Evolutionary conservation across 148 eudicot genomes (phyloP), one percentile per base, ranked within the genome.

Genomic region (Vaccinium macrocarpon): DNA sequence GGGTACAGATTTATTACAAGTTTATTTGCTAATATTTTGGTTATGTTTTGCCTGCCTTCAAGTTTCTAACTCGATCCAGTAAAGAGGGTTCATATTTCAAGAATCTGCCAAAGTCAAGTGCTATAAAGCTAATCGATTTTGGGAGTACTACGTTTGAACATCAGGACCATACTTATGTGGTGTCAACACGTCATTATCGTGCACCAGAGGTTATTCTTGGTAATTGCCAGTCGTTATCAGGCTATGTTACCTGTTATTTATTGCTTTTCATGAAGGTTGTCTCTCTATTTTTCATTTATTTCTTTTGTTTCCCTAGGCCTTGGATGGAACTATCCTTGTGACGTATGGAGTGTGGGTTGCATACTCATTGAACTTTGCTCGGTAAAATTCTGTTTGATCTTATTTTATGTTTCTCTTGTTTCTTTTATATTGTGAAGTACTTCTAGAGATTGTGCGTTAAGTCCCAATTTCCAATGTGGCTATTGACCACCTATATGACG

Each of bases 251-350:
- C 61, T 42, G 50, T 74, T 12, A 13, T 68, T 66, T 76, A 2
- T 62, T 82, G 16, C 32, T 83, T 75, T n/a, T 62, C 32, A 7
- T 83, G 62, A 56, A 76, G 48, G 64, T 71, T 55, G 4, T 27
- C 21, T 18, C 51, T 15, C 15, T 85, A 5, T 79, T 66, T 16
- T 16, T 81, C 53, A 76, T 82, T 73, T 8, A 9, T 27, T 77
- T 68, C 3, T 76, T 61, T 64, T 75, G 19, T 52, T 86, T 74
- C 52, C 52, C 48, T 74, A 91, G 93, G 93, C 75, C 90, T 91
- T 79, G 93, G 93, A 35, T 91, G 93, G 93, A 91, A 87, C 83
- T 91, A 89, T 85, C 90, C 93, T 78, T 91, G 93, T 88, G 93
- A 91, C 50, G 81, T 91, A 81, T 91, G 93, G 91, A 91, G 93